Conservation (phyloP, 495 filamentous ascomycete species). For the Penicillium fimorum region DNA sequence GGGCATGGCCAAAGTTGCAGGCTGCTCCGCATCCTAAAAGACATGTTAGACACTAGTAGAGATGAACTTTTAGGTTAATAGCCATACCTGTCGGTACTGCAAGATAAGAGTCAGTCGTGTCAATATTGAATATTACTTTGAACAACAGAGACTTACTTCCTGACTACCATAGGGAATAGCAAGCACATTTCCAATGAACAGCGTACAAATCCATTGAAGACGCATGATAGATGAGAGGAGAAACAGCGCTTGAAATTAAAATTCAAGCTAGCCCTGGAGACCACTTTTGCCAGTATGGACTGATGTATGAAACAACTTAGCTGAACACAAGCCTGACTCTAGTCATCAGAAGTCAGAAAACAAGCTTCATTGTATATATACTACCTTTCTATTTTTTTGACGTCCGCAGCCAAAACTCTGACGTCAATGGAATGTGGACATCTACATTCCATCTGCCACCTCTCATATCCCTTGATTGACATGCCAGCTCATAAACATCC, state of each 20-base stretch:
- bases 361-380: background rate
- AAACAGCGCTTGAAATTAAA: background rate
- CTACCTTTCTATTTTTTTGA: background rate
- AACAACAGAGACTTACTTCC: slow-evolving; percentile 1
- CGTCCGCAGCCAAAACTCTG: background rate
- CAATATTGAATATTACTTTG: background rate
- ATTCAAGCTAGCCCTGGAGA: background rate
- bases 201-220: slow-evolving; percentile 3
- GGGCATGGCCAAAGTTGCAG: slow-evolving; percentile 5
- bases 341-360: background rate
- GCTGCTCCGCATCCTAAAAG: slow-evolving; percentile 4
- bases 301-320: background rate
- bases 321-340: background rate
- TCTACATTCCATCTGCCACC: slow-evolving; percentile 1
- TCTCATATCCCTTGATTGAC: slow-evolving; percentile 9
- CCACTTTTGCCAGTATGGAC: background rate
- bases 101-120: background rate
- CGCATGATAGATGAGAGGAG: slow-evolving; percentile 8
- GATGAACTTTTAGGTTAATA: background rate
- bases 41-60: background rate
- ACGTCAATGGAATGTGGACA: slow-evolving; percentile 25
- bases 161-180: slow-evolving; percentile 13
- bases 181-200: slow-evolving; percentile 7
- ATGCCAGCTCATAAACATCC: background rate
- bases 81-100: slow-evolving; percentile 1